A percentile compares a stretch with the other conserved stretches of the same genome.
These are phyloP conservation scores for Colletotrichum sp. DNA, from an alignment of 2,329 filamentous ascomycete genomes.

Conservation along the genomic window DNA sequence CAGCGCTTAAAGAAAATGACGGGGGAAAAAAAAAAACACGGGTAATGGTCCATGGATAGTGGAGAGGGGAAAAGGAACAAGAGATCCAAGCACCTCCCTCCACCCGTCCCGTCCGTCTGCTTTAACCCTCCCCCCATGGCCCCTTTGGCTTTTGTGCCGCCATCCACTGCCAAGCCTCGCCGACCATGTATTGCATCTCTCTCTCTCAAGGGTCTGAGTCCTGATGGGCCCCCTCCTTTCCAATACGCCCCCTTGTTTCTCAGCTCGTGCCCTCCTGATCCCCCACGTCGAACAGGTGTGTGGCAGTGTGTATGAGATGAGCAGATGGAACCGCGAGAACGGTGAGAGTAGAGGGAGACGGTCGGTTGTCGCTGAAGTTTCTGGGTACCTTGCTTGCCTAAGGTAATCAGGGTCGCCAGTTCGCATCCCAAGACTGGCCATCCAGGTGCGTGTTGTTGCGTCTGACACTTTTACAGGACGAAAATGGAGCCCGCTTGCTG, in stretches of 20 bases:
- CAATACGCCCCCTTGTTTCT: neutral
- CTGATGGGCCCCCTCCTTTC: neutral
- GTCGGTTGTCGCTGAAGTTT: neutral
- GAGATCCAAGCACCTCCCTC: neutral
- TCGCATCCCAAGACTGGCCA: neutral
- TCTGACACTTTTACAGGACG: neutral
- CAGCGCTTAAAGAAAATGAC: slow-evolving; percentile 1
- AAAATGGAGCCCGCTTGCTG: neutral
- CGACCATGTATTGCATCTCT: neutral
- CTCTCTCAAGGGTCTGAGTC: neutral
- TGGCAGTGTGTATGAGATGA: neutral
- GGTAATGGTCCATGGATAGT: neutral
- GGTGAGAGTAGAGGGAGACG: neutral
- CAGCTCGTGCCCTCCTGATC: neutral
- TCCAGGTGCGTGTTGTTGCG: neutral
- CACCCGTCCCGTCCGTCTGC: neutral
- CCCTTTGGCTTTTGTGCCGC: neutral
- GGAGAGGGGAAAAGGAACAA: neutral
- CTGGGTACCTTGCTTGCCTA: neutral
- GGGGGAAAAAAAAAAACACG: neutral
- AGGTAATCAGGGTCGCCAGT: neutral
- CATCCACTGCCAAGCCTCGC: neutral
- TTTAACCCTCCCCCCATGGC: neutral
- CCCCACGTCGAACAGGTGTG: neutral
- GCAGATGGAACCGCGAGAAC: neutral